phyloP scores from a whole-genome alignment of 75 land plant genomes.

The Larix kaempferi region DNA sequence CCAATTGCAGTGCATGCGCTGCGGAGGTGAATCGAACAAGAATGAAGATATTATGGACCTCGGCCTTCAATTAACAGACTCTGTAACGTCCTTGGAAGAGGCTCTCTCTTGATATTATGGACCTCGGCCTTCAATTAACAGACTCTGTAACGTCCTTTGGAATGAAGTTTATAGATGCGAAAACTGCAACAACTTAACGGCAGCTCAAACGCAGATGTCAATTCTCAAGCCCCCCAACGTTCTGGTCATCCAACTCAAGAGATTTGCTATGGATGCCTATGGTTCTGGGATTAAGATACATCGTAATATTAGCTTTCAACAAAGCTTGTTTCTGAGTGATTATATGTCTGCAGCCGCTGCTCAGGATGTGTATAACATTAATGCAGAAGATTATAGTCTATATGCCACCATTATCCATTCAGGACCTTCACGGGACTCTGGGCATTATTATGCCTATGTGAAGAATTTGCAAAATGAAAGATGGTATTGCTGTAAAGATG shows the following conservation, averaged over 20 bases:
- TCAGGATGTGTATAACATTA: too few relatives aligned
- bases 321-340: slow-evolving; percentile 34
- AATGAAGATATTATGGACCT: slow-evolving; percentile 96
- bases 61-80: slow-evolving; percentile 43
- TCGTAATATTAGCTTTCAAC: slow-evolving; percentile 55
- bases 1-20: slow-evolving; percentile 81
- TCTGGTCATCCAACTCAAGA: slow-evolving; percentile 94
- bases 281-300: slow-evolving; percentile 75
- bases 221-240: slow-evolving; percentile 89
- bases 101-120: slow-evolving; percentile 66
- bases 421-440: too few relatives aligned
- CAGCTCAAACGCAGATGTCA: slow-evolving; percentile 90
- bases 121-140: slow-evolving; percentile 61
- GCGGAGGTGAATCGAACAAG: slow-evolving; percentile 78
- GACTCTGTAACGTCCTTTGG: slow-evolving; percentile 40
- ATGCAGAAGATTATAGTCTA: too few relatives aligned
- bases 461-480: too few relatives aligned
- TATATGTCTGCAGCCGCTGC: slow-evolving; percentile 73
- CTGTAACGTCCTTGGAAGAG: slow-evolving; percentile 41
- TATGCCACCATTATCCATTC: too few relatives aligned
- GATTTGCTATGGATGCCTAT: slow-evolving; percentile 72
- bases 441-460: too few relatives aligned
- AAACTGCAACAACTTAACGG: slow-evolving; percentile 80
- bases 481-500: too few relatives aligned
- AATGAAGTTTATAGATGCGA: slow-evolving; percentile 85